Percentiles rank a stretch among this genome's conserved stretches.
Conservation (phyloP, 2,329 filamentous ascomycete species). For the Paracamarosporium sp. region DNA sequence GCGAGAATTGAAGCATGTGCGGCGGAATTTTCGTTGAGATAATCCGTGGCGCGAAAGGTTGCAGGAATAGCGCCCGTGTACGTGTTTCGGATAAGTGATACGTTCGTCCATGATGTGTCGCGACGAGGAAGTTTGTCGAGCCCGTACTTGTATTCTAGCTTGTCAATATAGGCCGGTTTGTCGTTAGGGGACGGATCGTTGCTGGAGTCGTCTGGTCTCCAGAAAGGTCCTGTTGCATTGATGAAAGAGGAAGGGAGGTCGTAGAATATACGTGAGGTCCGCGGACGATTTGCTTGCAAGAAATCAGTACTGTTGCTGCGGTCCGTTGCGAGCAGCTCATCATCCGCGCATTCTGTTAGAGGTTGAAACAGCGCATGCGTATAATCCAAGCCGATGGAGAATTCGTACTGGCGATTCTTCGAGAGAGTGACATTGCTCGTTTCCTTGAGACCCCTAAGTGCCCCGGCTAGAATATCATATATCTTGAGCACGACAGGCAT, state of each 20-base stretch:
- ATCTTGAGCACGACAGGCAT: conserved; percentile 29
- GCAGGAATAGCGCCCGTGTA: conserved; percentile 56
- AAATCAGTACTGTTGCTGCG: conserved; percentile 40
- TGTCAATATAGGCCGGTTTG: conserved; percentile 37
- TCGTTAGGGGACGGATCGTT: conserved; percentile 37
- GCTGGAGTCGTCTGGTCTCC: conserved; percentile 29
- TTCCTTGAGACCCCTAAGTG: conserved; percentile 33
- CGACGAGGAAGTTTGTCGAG: conserved; percentile 54
- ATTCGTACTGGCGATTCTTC: conserved; percentile 54
- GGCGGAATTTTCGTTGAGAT: not conserved
- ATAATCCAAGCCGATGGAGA: conserved; percentile 60
- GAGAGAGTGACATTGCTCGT: conserved; percentile 32
- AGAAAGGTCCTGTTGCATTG: conserved; percentile 37
- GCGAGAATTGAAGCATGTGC: not conserved
- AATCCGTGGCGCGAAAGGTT: conserved; percentile 45
- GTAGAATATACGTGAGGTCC: not conserved
- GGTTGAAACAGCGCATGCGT: conserved; percentile 56
- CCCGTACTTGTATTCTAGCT: conserved; percentile 27
- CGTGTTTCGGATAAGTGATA: conserved; percentile 57
- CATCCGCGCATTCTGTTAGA: conserved; percentile 28
- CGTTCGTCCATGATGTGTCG: conserved; percentile 50
- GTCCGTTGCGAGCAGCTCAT: conserved; percentile 40
- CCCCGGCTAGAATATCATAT: conserved; percentile 47
- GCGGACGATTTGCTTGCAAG: conserved; percentile 29
- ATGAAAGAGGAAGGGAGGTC: conserved; percentile 48